Conservation (phyloP, 2,329 filamentous ascomycete species). For the Hypomyces perniciosus region DNA sequence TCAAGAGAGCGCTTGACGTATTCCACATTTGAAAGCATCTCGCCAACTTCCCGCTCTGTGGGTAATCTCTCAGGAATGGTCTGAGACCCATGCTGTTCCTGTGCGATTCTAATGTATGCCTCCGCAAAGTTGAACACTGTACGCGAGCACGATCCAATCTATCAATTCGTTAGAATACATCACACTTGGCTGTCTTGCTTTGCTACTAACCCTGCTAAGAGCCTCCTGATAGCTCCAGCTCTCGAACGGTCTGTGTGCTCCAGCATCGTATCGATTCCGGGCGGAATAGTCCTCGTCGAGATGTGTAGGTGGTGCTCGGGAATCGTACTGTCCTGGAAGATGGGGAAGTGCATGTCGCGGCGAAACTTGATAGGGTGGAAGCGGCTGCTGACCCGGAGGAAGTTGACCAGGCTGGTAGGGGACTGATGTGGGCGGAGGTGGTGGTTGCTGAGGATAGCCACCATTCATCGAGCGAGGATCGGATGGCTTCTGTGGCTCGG, state of each 20-base stretch:
- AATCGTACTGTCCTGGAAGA: slow-evolving; percentile 38
- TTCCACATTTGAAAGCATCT: slow-evolving; percentile 49
- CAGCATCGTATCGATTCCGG: slow-evolving; percentile 39
- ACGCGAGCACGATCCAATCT: slow-evolving; percentile 48
- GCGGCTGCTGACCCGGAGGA: slow-evolving; percentile 42
- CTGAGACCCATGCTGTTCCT: slow-evolving; percentile 49
- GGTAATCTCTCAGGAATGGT: slow-evolving; percentile 50
- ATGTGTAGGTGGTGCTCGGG: slow-evolving; percentile 36
- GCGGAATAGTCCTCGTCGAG: slow-evolving; percentile 42
- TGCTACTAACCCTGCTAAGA: slow-evolving; percentile 40
- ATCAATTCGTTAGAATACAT: slow-evolving; percentile 15
- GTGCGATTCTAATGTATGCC: slow-evolving; percentile 47
- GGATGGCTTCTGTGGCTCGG: slow-evolving; percentile 32
- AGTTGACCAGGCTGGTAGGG: slow-evolving; percentile 38
- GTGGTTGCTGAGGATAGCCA: slow-evolving; percentile 29
- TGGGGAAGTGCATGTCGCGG: slow-evolving; percentile 42
- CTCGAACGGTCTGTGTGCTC: slow-evolving; percentile 43
- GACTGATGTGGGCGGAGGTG: slow-evolving; percentile 31
- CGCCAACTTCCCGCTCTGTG: slow-evolving; percentile 48
- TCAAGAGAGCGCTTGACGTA: slow-evolving; percentile 49
- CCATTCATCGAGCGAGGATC: slow-evolving; percentile 35
- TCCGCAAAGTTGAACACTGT: slow-evolving; percentile 54
- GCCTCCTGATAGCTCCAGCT: slow-evolving; percentile 49
- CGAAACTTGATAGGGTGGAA: slow-evolving; percentile 46
- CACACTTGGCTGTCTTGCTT: neutral